phyloP scores from a whole-genome alignment of 768 basidiomycete genomes.

The Hemileccinum impolitum region DNA sequence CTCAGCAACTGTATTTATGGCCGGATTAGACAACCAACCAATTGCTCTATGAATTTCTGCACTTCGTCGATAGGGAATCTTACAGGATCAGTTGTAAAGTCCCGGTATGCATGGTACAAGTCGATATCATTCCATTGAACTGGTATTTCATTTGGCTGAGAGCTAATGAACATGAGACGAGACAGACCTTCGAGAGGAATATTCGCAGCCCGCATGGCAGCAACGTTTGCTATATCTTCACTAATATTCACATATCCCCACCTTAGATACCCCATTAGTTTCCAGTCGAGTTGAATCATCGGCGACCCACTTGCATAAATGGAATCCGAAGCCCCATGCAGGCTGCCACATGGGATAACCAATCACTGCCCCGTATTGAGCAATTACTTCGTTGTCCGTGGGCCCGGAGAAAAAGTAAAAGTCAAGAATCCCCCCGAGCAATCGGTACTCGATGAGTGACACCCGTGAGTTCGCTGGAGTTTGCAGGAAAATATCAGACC shows the following conservation, averaged over 20 bases:
- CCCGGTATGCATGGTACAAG: slow-evolving; percentile 63
- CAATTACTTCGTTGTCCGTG: slow-evolving; percentile 50
- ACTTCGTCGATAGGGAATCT: slow-evolving; percentile 57
- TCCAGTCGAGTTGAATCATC: too few species aligned
- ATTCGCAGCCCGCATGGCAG: slow-evolving; percentile 59
- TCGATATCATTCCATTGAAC: slow-evolving; percentile 83
- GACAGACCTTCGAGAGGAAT: slow-evolving; percentile 71
- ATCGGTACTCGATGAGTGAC: slow-evolving; percentile 68
- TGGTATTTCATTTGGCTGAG: slow-evolving; percentile 28
- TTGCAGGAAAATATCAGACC: slow-evolving; percentile 66
- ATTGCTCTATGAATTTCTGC: slow-evolving; percentile 47
- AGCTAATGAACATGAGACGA: slow-evolving; percentile 17
- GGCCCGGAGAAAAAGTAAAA: slow-evolving; percentile 74
- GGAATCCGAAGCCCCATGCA: slow-evolving; percentile 76
- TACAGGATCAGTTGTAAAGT: slow-evolving; percentile 67
- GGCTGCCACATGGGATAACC: slow-evolving; percentile 73
- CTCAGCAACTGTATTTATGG: slow-evolving; percentile 3
- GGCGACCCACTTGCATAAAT: slow-evolving; percentile 54
- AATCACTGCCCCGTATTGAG: slow-evolving; percentile 66
- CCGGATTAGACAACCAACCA: slow-evolving; percentile 42
- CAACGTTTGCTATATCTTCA: slow-evolving; percentile 54
- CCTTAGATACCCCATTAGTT: slow-evolving; percentile 1
- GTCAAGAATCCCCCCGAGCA: slow-evolving; percentile 72
- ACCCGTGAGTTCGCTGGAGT: slow-evolving; percentile 52
- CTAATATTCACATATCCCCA: slow-evolving; percentile 53